Percentiles rank a stretch among this genome's conserved stretches.
Evolutionary conservation across 495 filamentous ascomycete genomes (phyloP).

Genomic region (Talaromyces ruber): DNA sequence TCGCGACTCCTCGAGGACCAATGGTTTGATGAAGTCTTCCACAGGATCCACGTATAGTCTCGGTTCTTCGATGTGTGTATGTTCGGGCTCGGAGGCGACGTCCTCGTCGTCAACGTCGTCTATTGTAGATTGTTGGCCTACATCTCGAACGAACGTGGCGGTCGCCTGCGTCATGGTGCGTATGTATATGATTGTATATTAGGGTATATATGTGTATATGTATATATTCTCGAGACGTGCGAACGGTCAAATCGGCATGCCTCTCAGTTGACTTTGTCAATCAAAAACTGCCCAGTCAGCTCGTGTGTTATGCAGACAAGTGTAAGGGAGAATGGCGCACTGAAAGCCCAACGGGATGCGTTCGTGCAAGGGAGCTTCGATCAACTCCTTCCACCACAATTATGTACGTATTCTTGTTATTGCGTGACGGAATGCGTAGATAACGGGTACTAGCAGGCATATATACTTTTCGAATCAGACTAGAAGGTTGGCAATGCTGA

Average conservation of each 20-base stretch:
- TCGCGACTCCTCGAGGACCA: constrained; percentile 31
- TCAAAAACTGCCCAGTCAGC: neutral
- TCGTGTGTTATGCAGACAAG: neutral
- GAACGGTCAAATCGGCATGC: neutral
- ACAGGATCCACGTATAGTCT: constrained; percentile 24
- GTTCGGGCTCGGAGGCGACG: constrained; percentile 20
- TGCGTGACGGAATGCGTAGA: neutral
- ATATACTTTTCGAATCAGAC: neutral
- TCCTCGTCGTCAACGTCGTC: constrained; percentile 35
- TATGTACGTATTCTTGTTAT: neutral
- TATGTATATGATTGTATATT: neutral
- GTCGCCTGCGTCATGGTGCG: constrained; percentile 22
- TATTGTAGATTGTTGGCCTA: constrained; percentile 24
- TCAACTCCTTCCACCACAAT: neutral
- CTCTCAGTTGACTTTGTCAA: neutral
- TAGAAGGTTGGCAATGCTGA: neutral
- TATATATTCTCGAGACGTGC: constrained; percentile 3
- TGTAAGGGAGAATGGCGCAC: neutral
- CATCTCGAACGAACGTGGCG: constrained; percentile 24
- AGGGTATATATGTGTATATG: neutral
- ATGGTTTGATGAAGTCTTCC: constrained; percentile 30
- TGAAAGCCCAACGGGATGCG: neutral
- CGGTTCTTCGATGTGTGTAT: constrained; percentile 17
- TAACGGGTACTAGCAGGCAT: neutral
- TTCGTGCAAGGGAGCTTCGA: neutral